Base-by-base conservation (phyloP, 2,329 filamentous ascomycete species). In the Seiridium cupressi region DNA sequence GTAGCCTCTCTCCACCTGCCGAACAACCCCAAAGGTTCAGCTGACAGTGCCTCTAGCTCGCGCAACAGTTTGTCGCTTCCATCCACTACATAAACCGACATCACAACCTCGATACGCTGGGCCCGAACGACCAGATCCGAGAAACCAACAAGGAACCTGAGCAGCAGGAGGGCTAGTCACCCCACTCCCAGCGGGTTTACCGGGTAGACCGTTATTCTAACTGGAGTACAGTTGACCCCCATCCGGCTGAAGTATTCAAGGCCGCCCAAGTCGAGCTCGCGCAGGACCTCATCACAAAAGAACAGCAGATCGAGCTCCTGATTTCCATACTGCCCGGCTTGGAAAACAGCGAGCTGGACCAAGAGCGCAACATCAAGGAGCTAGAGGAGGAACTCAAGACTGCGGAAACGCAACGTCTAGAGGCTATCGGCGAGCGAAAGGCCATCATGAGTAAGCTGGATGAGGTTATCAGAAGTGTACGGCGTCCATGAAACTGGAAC, bases 231-330 rank as follows among this genome's bases (percentile, higher is more conserved):
- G 86, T 89, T 26, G 84, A 88, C 31, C 82, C 88, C 3, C 79
- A 89, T 34, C 79, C 85, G 0, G 75, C 83, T 8, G 86, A 89
- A 47, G 84, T 86, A 55, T 91, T 92, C 74, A 81, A 84, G 59
- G 83, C 84, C 3, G 85, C 88, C 51, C 84, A 92, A 70, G 80
- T 86, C 62, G 91, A 94, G 73, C 80, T 95, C 57, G 89, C 90
- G 44, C 84, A 85, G 63, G 91, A 94, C 71, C 79, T 95, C 34
- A 88, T 94, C 60, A 73, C 90, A 60, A 92, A 93, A 69, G 89
- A 93, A 68, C 90, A 93, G 76, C 90, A 94, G 76, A 92, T 95
- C 63, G 91, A 95, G 73, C 81, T 85, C 49, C 77, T 95, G 53
- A 90, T 94, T 60, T 89, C 87, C 13, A 85, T 83, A 31, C 80